Percentiles rank a stretch among this genome's conserved stretches.
Evolutionary conservation across 148 eudicot genomes (phyloP).

Genomic region (Salicornia ramosissima): DNA sequence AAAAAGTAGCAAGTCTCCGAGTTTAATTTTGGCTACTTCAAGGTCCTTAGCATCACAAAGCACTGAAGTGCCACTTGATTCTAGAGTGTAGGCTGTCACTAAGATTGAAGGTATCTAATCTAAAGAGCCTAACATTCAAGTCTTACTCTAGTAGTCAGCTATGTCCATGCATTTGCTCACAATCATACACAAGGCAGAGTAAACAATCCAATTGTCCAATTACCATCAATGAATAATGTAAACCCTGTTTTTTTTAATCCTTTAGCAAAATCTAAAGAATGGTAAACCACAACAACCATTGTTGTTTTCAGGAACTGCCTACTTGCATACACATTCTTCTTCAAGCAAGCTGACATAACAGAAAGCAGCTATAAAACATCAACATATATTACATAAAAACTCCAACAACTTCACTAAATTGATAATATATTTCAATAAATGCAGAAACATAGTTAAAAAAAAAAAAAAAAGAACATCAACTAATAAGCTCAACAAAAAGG

Average conservation of each 20-base stretch:
- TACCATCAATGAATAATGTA: not conserved
- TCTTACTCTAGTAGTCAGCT: not conserved
- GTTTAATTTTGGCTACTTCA: too few relatives aligned
- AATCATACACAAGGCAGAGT: not conserved
- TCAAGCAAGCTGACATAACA: not conserved
- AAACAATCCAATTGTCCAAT: not conserved
- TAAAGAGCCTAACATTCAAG: not conserved
- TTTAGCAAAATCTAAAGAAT: not conserved
- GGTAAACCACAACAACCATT: not conserved
- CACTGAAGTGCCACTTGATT: not conserved
- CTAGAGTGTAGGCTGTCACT: not conserved
- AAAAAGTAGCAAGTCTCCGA: not conserved
- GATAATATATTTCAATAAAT: not conserved
- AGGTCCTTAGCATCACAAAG: not conserved
- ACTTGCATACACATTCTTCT: not conserved
- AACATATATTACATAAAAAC: not conserved
- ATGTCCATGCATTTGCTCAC: not conserved
- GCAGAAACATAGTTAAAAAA: not conserved
- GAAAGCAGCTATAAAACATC: not conserved
- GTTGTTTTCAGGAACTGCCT: not conserved
- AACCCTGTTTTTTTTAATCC: not conserved
- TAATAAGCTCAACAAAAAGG: slow-evolving; percentile 9
- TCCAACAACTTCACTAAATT: slow-evolving; percentile 11
- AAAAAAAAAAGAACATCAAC: not conserved
- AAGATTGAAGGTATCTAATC: not conserved